Base-by-base conservation (phyloP, 2,329 filamentous ascomycete genomes). In the Septoria linicola region DNA sequence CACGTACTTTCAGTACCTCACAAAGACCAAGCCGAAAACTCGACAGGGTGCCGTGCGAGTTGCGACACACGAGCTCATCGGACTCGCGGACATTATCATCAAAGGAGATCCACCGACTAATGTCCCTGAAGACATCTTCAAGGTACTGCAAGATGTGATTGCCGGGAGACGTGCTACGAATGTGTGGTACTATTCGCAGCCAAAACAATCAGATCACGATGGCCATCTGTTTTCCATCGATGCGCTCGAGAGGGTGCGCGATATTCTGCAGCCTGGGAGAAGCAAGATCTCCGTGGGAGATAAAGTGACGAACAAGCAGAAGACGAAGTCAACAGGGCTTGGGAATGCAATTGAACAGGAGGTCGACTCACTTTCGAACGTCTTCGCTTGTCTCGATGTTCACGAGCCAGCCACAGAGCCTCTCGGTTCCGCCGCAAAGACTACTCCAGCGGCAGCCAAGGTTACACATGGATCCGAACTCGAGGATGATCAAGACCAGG, bases 331-430 rank as follows among this genome's bases (percentile, higher is more conserved):
- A 21, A 25, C 11, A 20, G n/a, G n/a, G n/a, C n/a, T n/a, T n/a
- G 14, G 35, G 21, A 32, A 46, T 5, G 2, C 21, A 4, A 14
- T 11, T 10, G 27, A 42, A 25, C n/a, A n/a, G n/a, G 6, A n/a
- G 4, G 27, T 14, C 5, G 27, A 44, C 34, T 20, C 27, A 13
- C 13, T 51, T n/a, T 3, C 17, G 16, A 51, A 51, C 34, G 21
- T 51, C 3, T 51, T 51, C 23, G 40, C 44, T 8, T 23, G 20
- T 20, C 32, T 51, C 13, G 48, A 40, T n/a, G 8, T 51, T 8
- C 30, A 51, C 3, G 48, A 51, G 32, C 48, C 40, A 3, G 19
- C 31, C 13, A 23, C 21, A 6, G n/a, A 31, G 2, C 21, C 32
- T 1, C 32, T 44, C 2, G 41, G 31, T 6, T 7, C 31, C 3